phyloP scores from a whole-genome alignment of 208 protist genomes.

The Endotrypanum monterogeii region DNA sequence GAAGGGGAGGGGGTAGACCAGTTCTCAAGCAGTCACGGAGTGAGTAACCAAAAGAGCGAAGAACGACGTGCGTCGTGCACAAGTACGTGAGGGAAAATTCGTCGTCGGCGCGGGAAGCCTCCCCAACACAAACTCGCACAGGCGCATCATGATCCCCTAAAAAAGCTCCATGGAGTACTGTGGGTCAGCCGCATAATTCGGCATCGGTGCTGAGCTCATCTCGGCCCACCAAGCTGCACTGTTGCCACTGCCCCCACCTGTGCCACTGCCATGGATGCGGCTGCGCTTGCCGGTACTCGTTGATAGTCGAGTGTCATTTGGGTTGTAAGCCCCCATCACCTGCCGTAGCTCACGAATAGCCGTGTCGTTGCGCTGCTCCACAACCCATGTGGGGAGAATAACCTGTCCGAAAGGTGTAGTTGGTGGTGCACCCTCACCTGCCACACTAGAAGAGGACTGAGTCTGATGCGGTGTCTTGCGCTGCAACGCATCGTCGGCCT shows the following conservation, averaged over 20 bases:
- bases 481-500: conserved; percentile 6
- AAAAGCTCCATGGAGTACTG: conserved; percentile 93
- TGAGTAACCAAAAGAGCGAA: neutral
- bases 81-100: too few relatives aligned
- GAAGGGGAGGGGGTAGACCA: neutral
- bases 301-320: conserved; percentile 62
- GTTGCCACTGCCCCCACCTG: conserved; percentile 27
- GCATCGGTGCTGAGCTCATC: conserved; percentile 81
- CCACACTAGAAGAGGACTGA: conserved; percentile 11
- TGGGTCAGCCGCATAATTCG: conserved; percentile 75
- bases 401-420: conserved; percentile 80
- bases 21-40: neutral
- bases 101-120: neutral
- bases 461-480: conserved; percentile 29
- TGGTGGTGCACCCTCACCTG: conserved; percentile 37
- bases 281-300: conserved; percentile 35
- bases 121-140: neutral
- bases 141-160: conserved; percentile 28
- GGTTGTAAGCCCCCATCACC: conserved; percentile 75
- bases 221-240: conserved; percentile 85
- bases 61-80: neutral
- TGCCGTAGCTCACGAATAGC: conserved; percentile 86
- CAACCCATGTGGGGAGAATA: conserved; percentile 80
- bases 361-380: conserved; percentile 90
- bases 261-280: conserved; percentile 44